Percentiles rank a stretch among this genome's conserved stretches.
These are phyloP conservation scores for Stephania cephalantha DNA, from an alignment of 164 flowering plant species.

Conservation along the genomic window DNA sequence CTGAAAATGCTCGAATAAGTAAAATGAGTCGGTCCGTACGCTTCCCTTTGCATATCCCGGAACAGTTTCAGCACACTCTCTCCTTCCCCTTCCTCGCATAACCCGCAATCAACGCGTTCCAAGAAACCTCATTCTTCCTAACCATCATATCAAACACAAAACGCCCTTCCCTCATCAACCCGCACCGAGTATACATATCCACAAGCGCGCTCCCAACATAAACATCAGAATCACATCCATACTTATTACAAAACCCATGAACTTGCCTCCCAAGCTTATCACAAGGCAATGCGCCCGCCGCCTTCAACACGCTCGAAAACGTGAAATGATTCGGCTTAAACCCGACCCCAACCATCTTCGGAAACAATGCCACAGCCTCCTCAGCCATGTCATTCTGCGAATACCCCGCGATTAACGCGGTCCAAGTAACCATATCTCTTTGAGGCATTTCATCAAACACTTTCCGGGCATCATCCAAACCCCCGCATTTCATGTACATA, in stretches of 20 bases:
- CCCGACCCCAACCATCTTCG: constrained; percentile 40
- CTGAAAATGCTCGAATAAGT: constrained; percentile 52
- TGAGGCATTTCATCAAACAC: constrained; percentile 47
- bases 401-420: constrained; percentile 50
- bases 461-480: constrained; percentile 39
- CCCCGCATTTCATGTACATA: constrained; percentile 57
- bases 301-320: constrained; percentile 54
- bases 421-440: constrained; percentile 58
- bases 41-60: constrained; percentile 44
- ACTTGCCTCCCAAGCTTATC: constrained; percentile 36
- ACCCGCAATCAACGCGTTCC: constrained; percentile 79
- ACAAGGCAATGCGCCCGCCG: constrained; percentile 28
- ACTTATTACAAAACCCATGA: constrained; percentile 44
- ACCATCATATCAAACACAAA: constrained; percentile 35
- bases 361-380: constrained; percentile 44
- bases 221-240: constrained; percentile 40
- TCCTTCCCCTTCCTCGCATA: constrained; percentile 55
- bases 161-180: constrained; percentile 40
- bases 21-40: constrained; percentile 44
- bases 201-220: constrained; percentile 58
- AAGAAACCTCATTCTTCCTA: constrained; percentile 57
- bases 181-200: constrained; percentile 61
- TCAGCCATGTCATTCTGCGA: constrained; percentile 40
- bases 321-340: constrained; percentile 56
- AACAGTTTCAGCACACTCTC: constrained; percentile 40